Evolutionary conservation across 2,329 filamentous ascomycete genomes (phyloP), one percentile per base, ranked within the genome.

Genomic region (Botrytis hyacinthi): DNA sequence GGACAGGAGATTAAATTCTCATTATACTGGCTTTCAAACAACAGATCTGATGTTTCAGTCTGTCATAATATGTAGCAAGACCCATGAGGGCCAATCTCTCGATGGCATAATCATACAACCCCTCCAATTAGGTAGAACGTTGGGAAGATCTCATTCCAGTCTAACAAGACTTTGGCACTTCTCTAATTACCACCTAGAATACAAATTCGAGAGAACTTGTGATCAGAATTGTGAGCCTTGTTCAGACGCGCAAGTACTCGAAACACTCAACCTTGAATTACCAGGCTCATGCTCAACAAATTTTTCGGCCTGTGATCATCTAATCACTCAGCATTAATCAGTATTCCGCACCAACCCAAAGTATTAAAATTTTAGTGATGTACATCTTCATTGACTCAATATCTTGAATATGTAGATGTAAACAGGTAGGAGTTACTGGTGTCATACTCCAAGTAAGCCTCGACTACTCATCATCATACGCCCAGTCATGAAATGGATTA

Each of bases 321-420:
- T 29, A 22, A 40, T 26, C 35, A 67, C 37, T 37, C 29, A 35
- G 44, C 4, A 8, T 37, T 22, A 73, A 73, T 70, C 61, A 73
- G 8, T 46, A 22, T 29, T 46, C 44, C 8, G 9, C 4, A 32
- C 22, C 2, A 22, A 32, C 4, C 16, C 8, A 70, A 66, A 70
- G 73, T 18, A 74, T 75, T 26, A 54, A 62, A 18, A n/a, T 2
- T 48, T 61, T 4, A 22, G 26, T 12, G 65, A 74, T 10, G 72
- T 76, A 66, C 75, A 63, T 70, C 74, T 40, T 76, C 71, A 37
- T 70, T 35, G 16, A 67, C 72, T 7, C 73, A 75, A 63, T 74
- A 73, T 62, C 4, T 60, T 20, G 57, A 75, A 29, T 75, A 73
- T 65, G 22, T 51, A 35, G 60, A 44, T 16, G 18, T n/a, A 44